These are phyloP conservation scores for Fomitopsis pinicola DNA, from an alignment of 1,284 basidiomycete species.

Conservation along the genomic window DNA sequence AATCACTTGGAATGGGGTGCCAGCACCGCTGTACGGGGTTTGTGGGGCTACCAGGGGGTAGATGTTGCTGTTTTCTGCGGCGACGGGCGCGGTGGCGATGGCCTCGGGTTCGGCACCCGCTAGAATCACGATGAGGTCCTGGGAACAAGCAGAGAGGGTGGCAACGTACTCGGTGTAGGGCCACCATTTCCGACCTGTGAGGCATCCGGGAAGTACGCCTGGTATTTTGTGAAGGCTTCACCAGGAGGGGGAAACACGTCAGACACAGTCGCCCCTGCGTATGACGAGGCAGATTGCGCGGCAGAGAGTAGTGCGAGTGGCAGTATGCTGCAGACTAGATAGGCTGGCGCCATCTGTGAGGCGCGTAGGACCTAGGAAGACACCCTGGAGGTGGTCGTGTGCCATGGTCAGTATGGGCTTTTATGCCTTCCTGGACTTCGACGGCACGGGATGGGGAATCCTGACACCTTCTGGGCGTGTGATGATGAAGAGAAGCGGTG, in stretches of 20 bases:
- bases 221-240: conserved; percentile 18
- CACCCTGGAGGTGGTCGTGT: not conserved
- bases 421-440: not conserved
- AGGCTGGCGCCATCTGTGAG: not conserved
- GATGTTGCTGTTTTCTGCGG: conserved; percentile 17
- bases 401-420: not conserved
- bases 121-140: not conserved
- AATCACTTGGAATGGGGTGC: conserved; percentile 20
- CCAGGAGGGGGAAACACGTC: conserved; percentile 24
- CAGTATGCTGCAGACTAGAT: conserved; percentile 1
- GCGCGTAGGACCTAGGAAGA: not conserved
- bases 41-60: conserved; percentile 20
- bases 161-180: conserved; percentile 25
- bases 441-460: not conserved
- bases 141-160: not conserved
- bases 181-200: conserved; percentile 25
- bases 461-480: too few relatives aligned
- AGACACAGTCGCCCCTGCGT: conserved; percentile 23
- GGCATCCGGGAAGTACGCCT: conserved; percentile 25
- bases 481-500: too few relatives aligned
- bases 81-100: conserved; percentile 23
- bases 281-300: conserved; percentile 16
- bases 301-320: not conserved
- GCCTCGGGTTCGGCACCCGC: conserved; percentile 25
- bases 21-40: conserved; percentile 5